Evolutionary conservation across 768 basidiomycete genomes (phyloP).

Genomic region (Cubamyces sp.): DNA sequence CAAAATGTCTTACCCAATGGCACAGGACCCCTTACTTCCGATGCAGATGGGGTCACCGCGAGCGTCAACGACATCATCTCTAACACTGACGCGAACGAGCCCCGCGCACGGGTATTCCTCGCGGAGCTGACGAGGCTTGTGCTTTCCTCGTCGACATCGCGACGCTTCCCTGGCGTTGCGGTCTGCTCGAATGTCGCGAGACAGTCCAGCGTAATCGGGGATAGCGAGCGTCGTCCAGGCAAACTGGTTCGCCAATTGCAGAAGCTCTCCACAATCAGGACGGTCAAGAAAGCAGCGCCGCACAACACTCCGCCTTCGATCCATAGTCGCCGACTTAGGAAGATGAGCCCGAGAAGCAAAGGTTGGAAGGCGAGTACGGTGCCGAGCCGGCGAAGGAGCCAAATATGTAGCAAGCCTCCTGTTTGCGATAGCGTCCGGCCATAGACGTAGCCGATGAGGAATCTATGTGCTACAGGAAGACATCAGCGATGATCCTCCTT

Average conservation of each 20-base stretch:
- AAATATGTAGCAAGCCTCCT: constrained; percentile 74
- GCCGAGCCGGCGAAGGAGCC: constrained; percentile 74
- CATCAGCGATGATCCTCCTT: background rate
- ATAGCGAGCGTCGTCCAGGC: constrained; percentile 54
- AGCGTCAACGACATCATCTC: constrained; percentile 85
- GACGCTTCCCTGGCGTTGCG: constrained; percentile 44
- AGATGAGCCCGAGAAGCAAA: constrained; percentile 71
- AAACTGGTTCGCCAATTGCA: constrained; percentile 51
- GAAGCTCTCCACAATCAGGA: constrained; percentile 66
- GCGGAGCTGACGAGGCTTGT: constrained; percentile 49
- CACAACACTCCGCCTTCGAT: constrained; percentile 68
- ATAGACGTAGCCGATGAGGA: constrained; percentile 78
- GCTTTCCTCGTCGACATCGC: constrained; percentile 52
- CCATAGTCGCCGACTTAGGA: constrained; percentile 71
- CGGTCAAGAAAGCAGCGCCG: constrained; percentile 55
- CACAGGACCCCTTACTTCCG: constrained; percentile 58
- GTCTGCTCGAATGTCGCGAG: constrained; percentile 54
- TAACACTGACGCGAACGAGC: constrained; percentile 79
- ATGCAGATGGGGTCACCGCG: constrained; percentile 69
- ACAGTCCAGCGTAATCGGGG: constrained; percentile 59
- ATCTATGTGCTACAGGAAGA: constrained; percentile 68
- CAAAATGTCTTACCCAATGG: constrained; percentile 59
- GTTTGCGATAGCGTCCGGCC: constrained; percentile 74
- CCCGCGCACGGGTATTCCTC: constrained; percentile 50
- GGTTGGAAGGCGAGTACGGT: constrained; percentile 76